Evolutionary conservation across 345 rosid genomes (phyloP).

Genomic region (Camelina hispida): DNA sequence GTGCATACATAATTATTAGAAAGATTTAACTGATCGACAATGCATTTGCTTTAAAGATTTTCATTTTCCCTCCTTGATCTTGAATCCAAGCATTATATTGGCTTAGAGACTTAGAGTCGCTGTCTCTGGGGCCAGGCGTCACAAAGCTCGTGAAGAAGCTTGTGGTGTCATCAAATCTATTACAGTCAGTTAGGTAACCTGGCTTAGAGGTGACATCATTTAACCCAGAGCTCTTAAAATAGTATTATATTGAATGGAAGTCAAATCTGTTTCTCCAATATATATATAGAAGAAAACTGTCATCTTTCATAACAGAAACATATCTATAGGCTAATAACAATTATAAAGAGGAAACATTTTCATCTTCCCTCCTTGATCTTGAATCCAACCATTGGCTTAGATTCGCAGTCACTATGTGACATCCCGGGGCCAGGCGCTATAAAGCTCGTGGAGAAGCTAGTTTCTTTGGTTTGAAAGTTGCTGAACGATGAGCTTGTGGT

Average conservation of each 20-base stretch:
- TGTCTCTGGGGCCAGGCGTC: neutral
- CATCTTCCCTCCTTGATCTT: constrained; percentile 38
- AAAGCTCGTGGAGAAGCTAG: constrained; percentile 29
- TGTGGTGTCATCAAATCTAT: neutral
- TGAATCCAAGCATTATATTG: no score
- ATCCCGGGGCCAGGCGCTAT: constrained; percentile 27
- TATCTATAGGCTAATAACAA: no score
- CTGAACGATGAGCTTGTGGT: constrained; percentile 43
- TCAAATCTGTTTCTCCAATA: neutral
- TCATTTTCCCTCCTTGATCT: no score
- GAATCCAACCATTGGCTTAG: constrained; percentile 36
- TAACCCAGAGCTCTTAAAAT: neutral
- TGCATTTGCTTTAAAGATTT: no score
- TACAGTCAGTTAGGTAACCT: no score
- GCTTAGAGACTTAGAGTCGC: no score
- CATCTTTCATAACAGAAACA: no score
- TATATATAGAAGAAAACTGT: neutral
- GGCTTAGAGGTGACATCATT: constrained; percentile 40
- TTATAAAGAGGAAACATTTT: constrained; percentile 31
- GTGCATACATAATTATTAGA: no score
- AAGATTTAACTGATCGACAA: no score
- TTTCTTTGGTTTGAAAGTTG: constrained; percentile 9
- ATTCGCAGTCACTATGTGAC: neutral
- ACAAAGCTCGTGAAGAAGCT: constrained; percentile 36
- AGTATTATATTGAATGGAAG: neutral